Base-by-base conservation (phyloP, 2,329 filamentous ascomycete species). In the Ophiosphaerella herpotricha region DNA sequence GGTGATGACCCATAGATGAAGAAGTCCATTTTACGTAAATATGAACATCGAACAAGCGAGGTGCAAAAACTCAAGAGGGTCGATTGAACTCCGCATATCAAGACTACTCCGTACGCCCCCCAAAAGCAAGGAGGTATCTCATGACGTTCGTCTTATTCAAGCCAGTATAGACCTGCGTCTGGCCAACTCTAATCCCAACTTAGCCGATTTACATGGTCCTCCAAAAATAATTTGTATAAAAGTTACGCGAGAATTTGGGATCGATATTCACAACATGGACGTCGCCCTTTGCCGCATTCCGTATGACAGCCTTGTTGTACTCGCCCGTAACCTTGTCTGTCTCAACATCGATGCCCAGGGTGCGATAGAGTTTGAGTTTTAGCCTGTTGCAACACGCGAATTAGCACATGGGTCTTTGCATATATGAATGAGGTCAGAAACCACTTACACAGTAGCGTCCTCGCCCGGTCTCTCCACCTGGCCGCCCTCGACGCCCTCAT, bases 171-270 rank as follows among this genome's bases (percentile, higher is more conserved):
- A 11, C 11, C 26, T 4, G 18, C 26, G 6, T 29, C 26, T 11
- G 11, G 0, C 7, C 21, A 37, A 12, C 7, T 14, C 11, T 7
- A 0, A 5, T 14, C 32, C 29, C 16, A 18, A 18, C 7, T 11
- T 11, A 2, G 11, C 26, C 2, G 7, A 11, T 18, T 52, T 59
- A 95, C 72, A 97, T 80, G 26, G 86, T 93, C 66, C 91, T 83
- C 94, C 94, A 99, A 69, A 97, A 95, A 72, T 96, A 96, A 66
- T 96, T 95, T 18, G 92, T 90, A 67, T 97, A 96, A 69, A 95
- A 97, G 72, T 89, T 93, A 55, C 87, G 83, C 50, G 90, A 93
- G 72, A 96, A 92, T 77, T 94, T 96, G 64, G 89, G 86, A 65
- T 97, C 92, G 72, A 99, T 86, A 67, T 96, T 96, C 53, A 99